A percentile compares a stretch with the other conserved stretches of the same genome.
These are phyloP conservation scores for Ostreobium quekettii DNA, from an alignment of 139 green algal genomes.

Conservation along the genomic window DNA sequence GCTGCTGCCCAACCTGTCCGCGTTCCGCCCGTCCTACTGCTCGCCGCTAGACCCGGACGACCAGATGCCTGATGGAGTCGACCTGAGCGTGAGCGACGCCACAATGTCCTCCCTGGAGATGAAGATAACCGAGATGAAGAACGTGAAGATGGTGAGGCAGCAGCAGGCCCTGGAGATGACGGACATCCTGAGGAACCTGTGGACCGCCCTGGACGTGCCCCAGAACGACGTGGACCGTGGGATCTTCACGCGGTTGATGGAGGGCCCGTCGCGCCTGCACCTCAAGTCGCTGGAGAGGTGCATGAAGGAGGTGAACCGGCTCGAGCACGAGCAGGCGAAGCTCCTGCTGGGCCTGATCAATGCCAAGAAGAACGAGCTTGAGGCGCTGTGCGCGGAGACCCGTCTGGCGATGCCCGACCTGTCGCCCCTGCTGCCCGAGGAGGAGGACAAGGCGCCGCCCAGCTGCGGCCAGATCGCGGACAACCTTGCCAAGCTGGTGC, in stretches of 20 bases:
- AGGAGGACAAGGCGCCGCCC: too few species aligned
- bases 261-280: constrained; percentile 12
- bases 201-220: constrained; percentile 4
- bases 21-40: constrained; percentile 8
- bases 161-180: constrained; percentile 9
- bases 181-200: constrained; percentile 11
- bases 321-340: constrained; percentile 1
- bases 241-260: neutral
- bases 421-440: neutral
- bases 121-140: constrained; percentile 7
- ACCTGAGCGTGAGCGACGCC: constrained; percentile 3
- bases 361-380: neutral
- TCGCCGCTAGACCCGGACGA: neutral
- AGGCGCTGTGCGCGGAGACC: constrained; percentile 7
- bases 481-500: neutral
- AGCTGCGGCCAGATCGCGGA: constrained; percentile 8
- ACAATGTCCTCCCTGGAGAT: constrained; percentile 2
- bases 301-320: constrained; percentile 7
- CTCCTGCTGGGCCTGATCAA: constrained; percentile 7
- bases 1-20: constrained; percentile 8
- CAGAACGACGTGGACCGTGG: constrained; percentile 15
- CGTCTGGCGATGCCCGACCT: constrained; percentile 9
- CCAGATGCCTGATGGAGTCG: constrained; percentile 16
- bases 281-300: constrained; percentile 12
- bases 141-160: constrained; percentile 3